Percentiles rank a stretch among this genome's conserved stretches.
Evolutionary conservation across 176 grass and related monocot species (phyloP).

Genomic region (Cenchrus americanus): DNA sequence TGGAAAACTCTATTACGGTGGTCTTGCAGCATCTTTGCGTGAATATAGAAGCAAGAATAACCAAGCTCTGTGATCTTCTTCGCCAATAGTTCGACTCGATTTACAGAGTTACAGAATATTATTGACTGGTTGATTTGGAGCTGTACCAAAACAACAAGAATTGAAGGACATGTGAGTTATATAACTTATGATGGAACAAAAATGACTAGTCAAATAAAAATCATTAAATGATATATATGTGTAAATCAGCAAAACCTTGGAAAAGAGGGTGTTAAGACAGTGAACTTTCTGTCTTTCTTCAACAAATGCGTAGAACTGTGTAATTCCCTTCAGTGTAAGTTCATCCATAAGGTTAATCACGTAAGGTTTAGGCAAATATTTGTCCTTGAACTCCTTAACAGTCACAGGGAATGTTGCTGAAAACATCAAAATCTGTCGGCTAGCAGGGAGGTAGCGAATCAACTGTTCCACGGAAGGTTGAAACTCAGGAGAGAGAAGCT

Average conservation of each 20-base stretch:
- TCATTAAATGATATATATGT: constrained; percentile 31
- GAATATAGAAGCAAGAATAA: constrained; percentile 97
- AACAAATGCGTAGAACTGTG: constrained; percentile 94
- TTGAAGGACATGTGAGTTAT: constrained; percentile 18
- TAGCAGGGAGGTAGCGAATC: constrained; percentile 68
- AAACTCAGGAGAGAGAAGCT: constrained; percentile 92
- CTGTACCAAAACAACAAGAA: constrained; percentile 54
- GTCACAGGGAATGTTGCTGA: constrained; percentile 99
- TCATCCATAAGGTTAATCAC: constrained; percentile 98
- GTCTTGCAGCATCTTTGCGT: constrained; percentile 99
- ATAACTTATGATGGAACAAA: constrained; percentile 22
- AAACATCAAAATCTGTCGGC: constrained; percentile 87
- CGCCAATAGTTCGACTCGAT: constrained; percentile 89
- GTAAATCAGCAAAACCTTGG: constrained; percentile 64
- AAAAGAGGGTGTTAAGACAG: constrained; percentile 95
- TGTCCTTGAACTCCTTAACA: constrained; percentile 91
- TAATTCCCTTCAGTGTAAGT: constrained; percentile 96
- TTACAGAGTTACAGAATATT: constrained; percentile 98
- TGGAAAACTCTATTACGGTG: constrained; percentile 94
- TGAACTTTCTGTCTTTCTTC: constrained; percentile 99
- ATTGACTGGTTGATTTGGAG: constrained; percentile 99
- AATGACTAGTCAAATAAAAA: constrained; percentile 25
- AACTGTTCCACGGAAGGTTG: constrained; percentile 83
- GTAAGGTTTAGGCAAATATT: constrained; percentile 87
- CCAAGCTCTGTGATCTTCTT: constrained; percentile 97